These are phyloP conservation scores for Geranium rotundifolium DNA, from an alignment of 345 rosid species.

Conservation along the genomic window DNA sequence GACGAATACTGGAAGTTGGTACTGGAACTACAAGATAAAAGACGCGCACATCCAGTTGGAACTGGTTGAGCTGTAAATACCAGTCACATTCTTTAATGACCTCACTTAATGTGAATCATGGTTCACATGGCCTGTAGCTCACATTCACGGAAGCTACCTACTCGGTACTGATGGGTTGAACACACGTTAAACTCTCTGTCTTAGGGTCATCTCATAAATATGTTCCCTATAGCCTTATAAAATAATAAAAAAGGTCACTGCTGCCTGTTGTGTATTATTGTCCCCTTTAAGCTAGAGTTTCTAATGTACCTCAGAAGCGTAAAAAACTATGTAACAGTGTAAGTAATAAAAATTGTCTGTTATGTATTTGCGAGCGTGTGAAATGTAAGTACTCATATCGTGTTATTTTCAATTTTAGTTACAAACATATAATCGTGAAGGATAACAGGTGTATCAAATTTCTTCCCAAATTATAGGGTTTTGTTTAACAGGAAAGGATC, in stretches of 20 bases:
- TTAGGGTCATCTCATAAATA: neutral
- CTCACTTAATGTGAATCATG: slow-evolving; percentile 31
- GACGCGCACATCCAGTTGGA: slow-evolving; percentile 54
- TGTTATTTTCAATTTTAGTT: too few species aligned
- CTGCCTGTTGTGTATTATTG: neutral
- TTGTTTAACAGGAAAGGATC: neutral
- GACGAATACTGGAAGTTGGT: slow-evolving; percentile 78
- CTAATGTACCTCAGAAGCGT: neutral
- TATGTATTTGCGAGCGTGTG: neutral
- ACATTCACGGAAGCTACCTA: neutral
- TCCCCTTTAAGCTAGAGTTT: neutral
- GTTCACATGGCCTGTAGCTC: slow-evolving; percentile 25
- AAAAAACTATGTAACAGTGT: neutral
- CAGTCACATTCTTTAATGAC: neutral
- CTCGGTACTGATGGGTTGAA: slow-evolving; percentile 28
- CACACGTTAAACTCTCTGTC: slow-evolving; percentile 41
- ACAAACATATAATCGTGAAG: neutral
- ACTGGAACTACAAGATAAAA: slow-evolving; percentile 59
- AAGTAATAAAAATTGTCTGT: neutral
- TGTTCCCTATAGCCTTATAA: slow-evolving; percentile 10
- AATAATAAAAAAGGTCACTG: neutral
- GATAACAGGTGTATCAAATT: too few species aligned
- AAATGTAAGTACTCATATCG: neutral
- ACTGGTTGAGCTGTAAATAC: slow-evolving; percentile 29
- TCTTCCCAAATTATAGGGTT: neutral